Evolutionary conservation across 176 grass and related monocot genomes (phyloP).

Genomic region (Sorghum bicolor): Sorghum_bicolor_NCBIv3 NC_012874.2:1643501-1644000

Average conservation of each 20-base stretch:
- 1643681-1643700: not conserved
- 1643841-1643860: not conserved
- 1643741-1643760: not conserved
- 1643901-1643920: too few species aligned
- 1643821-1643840: not conserved
- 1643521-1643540: constrained; percentile 23
- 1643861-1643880: not conserved
- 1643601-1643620: not conserved
- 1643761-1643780: not conserved
- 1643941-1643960: too few species aligned
- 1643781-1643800: not conserved
- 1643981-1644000: not conserved
- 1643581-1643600: not conserved
- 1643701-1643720: not conserved
- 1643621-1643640: not conserved
- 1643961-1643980: too few species aligned
- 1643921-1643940: too few species aligned
- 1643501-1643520: not conserved
- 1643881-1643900: not conserved
- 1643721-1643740: not conserved
- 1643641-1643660: not conserved
- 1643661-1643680: too few species aligned
- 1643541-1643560: not conserved
- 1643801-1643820: not conserved
- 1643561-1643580: not conserved